phyloP scores from a whole-genome alignment of 108 stramenopile species.

The Cyclotella choctawhatcheeana region DNA sequence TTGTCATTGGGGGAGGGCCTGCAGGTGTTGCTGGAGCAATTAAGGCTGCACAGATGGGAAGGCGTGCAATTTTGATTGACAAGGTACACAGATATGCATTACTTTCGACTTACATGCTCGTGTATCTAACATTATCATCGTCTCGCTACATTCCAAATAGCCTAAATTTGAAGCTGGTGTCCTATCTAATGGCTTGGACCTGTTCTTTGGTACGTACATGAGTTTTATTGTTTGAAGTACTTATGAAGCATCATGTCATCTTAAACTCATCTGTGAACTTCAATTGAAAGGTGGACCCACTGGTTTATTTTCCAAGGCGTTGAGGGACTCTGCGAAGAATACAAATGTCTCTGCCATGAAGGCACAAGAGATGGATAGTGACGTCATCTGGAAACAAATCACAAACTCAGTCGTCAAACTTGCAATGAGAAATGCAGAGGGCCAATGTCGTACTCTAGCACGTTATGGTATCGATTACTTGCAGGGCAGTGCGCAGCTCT shows the following conservation, averaged over 20 bases:
- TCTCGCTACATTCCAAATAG: no score
- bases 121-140: not conserved
- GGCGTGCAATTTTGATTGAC: conserved; percentile 28
- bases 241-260: no score
- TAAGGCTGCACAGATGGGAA: conserved; percentile 26
- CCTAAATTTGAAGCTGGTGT: conserved; percentile 32
- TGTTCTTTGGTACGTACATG: conserved; percentile 31
- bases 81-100: no score
- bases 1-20: conserved; percentile 74
- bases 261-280: not conserved
- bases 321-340: conserved; percentile 28
- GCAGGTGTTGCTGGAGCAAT: conserved; percentile 75
- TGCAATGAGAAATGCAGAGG: conserved; percentile 31
- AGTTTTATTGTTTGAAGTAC: no score
- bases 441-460: not conserved
- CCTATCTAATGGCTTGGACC: conserved; percentile 17
- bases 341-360: conserved; percentile 14
- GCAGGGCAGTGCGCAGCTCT: conserved; percentile 24
- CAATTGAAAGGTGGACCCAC: not conserved
- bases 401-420: conserved; percentile 13
- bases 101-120: not conserved
- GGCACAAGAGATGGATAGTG: conserved; percentile 21
- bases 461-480: conserved; percentile 25
- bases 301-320: conserved; percentile 32
- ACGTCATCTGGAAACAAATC: conserved; percentile 31